Base-by-base conservation (phyloP, 164 flowering plant genomes). In the Nelumbo lutea region DNA sequence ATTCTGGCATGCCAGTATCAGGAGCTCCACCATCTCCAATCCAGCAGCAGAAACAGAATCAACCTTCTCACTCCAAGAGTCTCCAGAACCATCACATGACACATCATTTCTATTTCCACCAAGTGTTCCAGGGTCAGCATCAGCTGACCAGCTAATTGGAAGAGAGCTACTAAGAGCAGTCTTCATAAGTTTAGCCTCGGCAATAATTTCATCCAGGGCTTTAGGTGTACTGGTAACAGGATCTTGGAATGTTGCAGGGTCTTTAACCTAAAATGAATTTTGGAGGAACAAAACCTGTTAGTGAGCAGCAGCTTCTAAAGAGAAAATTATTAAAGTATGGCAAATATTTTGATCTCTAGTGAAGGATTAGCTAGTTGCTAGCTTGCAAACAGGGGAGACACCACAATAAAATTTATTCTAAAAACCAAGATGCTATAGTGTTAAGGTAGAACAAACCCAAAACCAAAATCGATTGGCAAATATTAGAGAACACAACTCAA, bases 1-100 rank as follows among this genome's bases (percentile, higher is more conserved):
- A 53, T 76, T 62, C 77, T 90, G 83, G 69, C 96, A 86, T 15
- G 93, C 97, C 53, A 93, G 76, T 55, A 86, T 76, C 56, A 93
- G 62, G 44, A 91, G 95, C 77, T 96, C 98, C 76, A 90, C 95
- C 98, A 96, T 93, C 82, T 96, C 99, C 71, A 90, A 76, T 60
- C 97, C 99, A 45, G 93, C 96, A 64, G 95, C 91, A 71, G 92
- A 84, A 60, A 96, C 92, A 43, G 77, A 60, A 71, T 91, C 97
- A 11, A 82, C 68, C 76, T 84, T 90, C 66, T 80, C 88, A 39
- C 39, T 38, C 56, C 67, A 73, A 27, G 79, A 58, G 42, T 75
- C 83, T 48, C 64, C 80, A 56, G 13, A 27, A 39, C 48, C 50
- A 68, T 68, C 74, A 4, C 41, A 48, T 7, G 75, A 42, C 55